Evolutionary conservation across 2,329 filamentous ascomycete species (phyloP), one percentile per base, ranked within the genome.

Genomic region (Hymenoscyphus repandus): DNA sequence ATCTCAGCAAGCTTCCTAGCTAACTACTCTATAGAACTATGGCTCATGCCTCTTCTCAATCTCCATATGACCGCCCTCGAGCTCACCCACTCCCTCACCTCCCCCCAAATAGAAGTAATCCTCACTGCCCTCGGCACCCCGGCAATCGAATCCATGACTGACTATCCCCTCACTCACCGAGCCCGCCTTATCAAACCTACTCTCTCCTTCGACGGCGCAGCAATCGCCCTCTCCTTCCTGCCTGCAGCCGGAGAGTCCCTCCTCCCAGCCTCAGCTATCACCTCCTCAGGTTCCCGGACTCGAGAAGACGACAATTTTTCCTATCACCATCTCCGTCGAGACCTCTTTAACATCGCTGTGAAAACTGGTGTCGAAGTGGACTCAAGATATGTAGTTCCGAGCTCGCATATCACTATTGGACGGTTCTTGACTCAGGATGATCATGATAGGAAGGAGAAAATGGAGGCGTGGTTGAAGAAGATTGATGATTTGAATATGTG

Each of bases 31-130:
- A 37, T 58, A 91, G 88, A 77, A 57, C 71, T 95, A 22, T 97
- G 92, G 92, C 75, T 92, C 39, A 95, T 95, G 86, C 90, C 91
- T 0, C 69, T 76, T 9, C 74, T 85, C 48, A 79, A 79, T 53
- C 83, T 96, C 64, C 92, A 97, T 69, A 81, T 95, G 70, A 97
- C 92, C 0, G 79, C 83, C 0, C 75, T 96, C 2, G 92, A 97
- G 67, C 73, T 96, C 27, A 82, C 86, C n/a, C 90, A 93, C 67
- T 90, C 85, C 20, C 82, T 82, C 45, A 89, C 87, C 0, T 71
- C 80, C 1, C 70, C 75, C 0, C 84, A 92, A 64, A 88, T 95
- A 42, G 74, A 76, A 10, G 66, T 69, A 1, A 72, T 95, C 10
- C 76, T 88, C 37, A 64, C 76, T 1, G 67, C 70, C 7, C 72